These are phyloP conservation scores for Hypsizygus marmoreus DNA, from an alignment of 768 basidiomycete genomes.

Conservation along the genomic window DNA sequence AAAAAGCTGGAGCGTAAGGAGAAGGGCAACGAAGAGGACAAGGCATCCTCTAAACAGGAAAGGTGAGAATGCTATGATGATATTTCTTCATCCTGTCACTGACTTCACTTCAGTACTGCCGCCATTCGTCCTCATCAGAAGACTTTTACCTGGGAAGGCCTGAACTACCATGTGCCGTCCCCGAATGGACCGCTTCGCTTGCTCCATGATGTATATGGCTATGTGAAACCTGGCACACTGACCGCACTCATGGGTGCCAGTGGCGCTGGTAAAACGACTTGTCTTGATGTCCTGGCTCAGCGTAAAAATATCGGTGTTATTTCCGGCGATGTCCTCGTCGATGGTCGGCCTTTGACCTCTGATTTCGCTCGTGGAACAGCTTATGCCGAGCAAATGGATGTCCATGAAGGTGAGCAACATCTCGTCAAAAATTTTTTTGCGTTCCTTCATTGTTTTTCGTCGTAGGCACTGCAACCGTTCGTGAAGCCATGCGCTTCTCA, in stretches of 20 bases:
- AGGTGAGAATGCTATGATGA: constrained; percentile 2
- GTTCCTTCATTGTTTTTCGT: background rate
- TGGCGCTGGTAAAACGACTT: constrained; percentile 82
- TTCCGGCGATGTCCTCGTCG: constrained; percentile 62
- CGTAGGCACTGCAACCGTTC: constrained; percentile 68
- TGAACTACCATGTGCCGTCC: constrained; percentile 78
- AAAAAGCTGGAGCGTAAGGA: constrained; percentile 47
- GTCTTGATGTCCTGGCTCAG: constrained; percentile 72
- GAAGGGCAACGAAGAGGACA: constrained; percentile 16
- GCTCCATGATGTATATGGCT: constrained; percentile 77
- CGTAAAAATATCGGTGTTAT: constrained; percentile 73
- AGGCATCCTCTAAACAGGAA: constrained; percentile 9
- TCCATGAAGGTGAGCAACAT: constrained; percentile 57
- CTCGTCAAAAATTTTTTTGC: background rate
- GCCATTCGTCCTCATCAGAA: constrained; percentile 37
- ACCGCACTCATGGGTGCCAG: constrained; percentile 90
- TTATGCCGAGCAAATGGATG: constrained; percentile 87
- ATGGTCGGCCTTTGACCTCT: constrained; percentile 60
- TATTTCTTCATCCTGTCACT: background rate
- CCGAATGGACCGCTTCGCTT: constrained; percentile 60
- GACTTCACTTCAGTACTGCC: constrained; percentile 4
- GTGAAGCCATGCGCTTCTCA: constrained; percentile 84
- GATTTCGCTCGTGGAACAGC: constrained; percentile 68
- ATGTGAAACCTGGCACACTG: constrained; percentile 83
- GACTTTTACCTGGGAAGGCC: constrained; percentile 79